Conservation (phyloP, 139 green algal genomes). For the Coelastrella sp. region DNA sequence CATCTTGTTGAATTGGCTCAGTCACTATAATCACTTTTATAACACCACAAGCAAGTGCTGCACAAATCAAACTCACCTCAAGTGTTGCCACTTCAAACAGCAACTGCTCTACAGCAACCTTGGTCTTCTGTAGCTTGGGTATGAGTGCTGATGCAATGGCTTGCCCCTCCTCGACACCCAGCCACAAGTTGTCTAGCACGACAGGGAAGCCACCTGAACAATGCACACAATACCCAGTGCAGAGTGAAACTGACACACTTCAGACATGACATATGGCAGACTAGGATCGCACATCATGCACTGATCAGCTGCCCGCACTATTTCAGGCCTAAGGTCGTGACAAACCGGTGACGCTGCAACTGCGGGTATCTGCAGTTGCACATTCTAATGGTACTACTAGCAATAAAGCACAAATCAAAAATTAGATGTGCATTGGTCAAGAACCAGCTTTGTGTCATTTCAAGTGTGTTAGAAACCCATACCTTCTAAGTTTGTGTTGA, state of each 20-base stretch:
- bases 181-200: slow-evolving; percentile 84
- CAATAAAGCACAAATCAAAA: no score
- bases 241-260: no score
- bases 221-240: background rate
- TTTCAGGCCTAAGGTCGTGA: no score
- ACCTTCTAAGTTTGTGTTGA: slow-evolving; percentile 71
- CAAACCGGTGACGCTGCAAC: no score
- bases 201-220: slow-evolving; percentile 70
- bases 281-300: no score
- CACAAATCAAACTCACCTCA: slow-evolving; percentile 51
- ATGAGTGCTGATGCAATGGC: slow-evolving; percentile 76
- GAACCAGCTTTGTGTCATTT: background rate
- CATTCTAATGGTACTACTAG: no score
- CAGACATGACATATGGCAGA: no score
- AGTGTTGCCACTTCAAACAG: slow-evolving; percentile 80
- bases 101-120: slow-evolving; percentile 72
- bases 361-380: no score
- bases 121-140: slow-evolving; percentile 87
- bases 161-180: slow-evolving; percentile 81
- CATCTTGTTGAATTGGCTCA: no score
- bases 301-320: no score
- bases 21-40: no score
- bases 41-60: background rate
- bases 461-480: background rate
- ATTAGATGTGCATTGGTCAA: no score